These are phyloP conservation scores for Sporothrix protearum DNA, from an alignment of 2,329 filamentous ascomycete species.

Conservation along the genomic window DNA sequence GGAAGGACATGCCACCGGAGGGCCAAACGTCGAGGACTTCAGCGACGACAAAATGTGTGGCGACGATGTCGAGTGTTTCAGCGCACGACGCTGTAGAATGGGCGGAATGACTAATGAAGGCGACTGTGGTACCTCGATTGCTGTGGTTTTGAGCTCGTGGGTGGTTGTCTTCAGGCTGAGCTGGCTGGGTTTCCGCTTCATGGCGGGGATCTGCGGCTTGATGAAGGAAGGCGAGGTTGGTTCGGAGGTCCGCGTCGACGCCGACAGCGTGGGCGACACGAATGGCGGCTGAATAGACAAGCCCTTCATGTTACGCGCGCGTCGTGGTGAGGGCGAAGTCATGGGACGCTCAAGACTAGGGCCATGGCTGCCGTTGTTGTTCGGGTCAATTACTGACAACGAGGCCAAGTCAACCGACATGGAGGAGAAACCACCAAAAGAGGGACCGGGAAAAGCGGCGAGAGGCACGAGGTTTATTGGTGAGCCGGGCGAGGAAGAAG, in stretches of 20 bases:
- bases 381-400: constrained; percentile 41
- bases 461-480: constrained; percentile 70
- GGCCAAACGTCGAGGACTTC: constrained; percentile 58
- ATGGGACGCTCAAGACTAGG: constrained; percentile 50
- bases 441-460: constrained; percentile 62
- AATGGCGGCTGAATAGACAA: constrained; percentile 70
- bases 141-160: constrained; percentile 51
- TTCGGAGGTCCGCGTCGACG: constrained; percentile 52
- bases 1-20: constrained; percentile 60
- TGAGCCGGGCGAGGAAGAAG: constrained; percentile 88
- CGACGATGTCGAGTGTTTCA: constrained; percentile 66
- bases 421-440: constrained; percentile 48
- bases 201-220: constrained; percentile 68
- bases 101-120: constrained; percentile 48
- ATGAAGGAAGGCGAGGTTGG: constrained; percentile 74
- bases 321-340: constrained; percentile 66
- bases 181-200: constrained; percentile 72
- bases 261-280: constrained; percentile 44
- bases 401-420: constrained; percentile 39
- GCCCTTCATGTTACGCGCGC: constrained; percentile 79
- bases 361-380: constrained; percentile 19
- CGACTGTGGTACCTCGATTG: constrained; percentile 54
- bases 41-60: constrained; percentile 62
- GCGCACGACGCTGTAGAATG: constrained; percentile 58
- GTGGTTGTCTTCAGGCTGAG: constrained; percentile 72